Evolutionary conservation across 2,329 filamentous ascomycete species (phyloP), one percentile per base, ranked within the genome.

Genomic region (Ophiognomonia clavigignenti-juglandacearum): DNA sequence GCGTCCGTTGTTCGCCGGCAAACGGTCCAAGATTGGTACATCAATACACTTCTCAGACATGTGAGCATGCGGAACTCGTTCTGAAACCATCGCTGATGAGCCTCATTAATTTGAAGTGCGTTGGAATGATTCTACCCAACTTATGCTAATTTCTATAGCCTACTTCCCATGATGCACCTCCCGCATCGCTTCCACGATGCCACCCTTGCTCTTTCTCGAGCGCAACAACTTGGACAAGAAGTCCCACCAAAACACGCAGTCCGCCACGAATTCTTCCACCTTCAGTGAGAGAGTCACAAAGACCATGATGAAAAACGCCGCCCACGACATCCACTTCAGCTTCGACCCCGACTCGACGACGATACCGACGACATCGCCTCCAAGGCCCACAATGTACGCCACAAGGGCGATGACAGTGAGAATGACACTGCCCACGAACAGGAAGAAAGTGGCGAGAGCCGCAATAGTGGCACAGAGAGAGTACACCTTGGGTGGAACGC

Each of bases 281-380:
- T 51, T 51, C 39, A 51, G 39, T 7, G 24, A 27, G 13, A 35
- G 27, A 10, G 45, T 34, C n/a, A 51, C 41, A 1, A 43, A 6
- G 11, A 34, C 38, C 45, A 48, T 48, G 18, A 48, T 35, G 11
- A 43, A 18, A 13, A 44, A 51, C 7, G 49, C 49, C 1, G 49
- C 49, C 49, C 49, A 51, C 11, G 49, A 51, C 34, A 51, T 39
- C 49, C 49, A 51, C 45, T 51, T 51, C 31, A 51, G 49, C 41
- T 36, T 20, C 3, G 46, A 39, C 24, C 49, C 43, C n/a, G 49
- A 48, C n/a, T 34, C 27, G 8, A 51, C 38, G n/a, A 41, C 39
- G 26, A 51, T 51, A 4, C 47, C 49, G 19, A 48, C 42, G 4
- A 51, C 49, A 22, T 40, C 40, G 4, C 34, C 45, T 9, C 32